A percentile compares a stretch with the other conserved stretches of the same genome.
These are phyloP conservation scores for Schizochytrium sp. DNA, from an alignment of 108 stramenopile species.

Conservation along the genomic window DNA sequence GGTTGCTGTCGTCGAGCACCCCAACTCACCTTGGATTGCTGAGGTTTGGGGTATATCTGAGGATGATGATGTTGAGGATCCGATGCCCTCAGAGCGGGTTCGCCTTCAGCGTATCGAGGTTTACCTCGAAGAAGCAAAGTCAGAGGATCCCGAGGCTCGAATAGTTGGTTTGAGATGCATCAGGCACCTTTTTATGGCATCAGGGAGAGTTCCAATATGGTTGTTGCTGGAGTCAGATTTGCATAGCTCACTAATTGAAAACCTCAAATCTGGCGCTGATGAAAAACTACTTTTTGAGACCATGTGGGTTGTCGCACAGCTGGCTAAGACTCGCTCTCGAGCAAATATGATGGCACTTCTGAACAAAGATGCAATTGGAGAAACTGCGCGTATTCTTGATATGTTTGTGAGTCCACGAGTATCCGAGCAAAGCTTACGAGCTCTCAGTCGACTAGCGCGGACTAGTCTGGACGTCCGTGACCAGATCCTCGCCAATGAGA, in stretches of 20 bases:
- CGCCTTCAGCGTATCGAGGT: slow-evolving; percentile 2
- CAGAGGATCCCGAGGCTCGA: not conserved
- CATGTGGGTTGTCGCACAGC: not conserved
- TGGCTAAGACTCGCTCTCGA: not conserved
- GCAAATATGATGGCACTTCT: slow-evolving; percentile 17
- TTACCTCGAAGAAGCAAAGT: slow-evolving; percentile 11
- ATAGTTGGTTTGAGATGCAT: not conserved
- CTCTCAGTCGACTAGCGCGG: not conserved
- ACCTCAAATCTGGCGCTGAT: not conserved
- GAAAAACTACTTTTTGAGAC: not conserved
- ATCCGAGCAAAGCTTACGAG: not conserved
- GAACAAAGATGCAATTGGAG: not conserved
- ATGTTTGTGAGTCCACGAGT: slow-evolving; percentile 17
- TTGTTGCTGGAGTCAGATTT: not conserved
- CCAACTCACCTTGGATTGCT: not conserved
- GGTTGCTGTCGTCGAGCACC: not conserved
- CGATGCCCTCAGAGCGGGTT: not conserved
- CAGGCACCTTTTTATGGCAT: not conserved
- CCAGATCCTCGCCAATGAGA: slow-evolving; percentile 42
- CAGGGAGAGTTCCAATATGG: not conserved
- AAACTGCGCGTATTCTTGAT: not conserved
- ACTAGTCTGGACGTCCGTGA: not conserved
- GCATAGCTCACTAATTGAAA: not conserved
- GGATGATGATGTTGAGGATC: not conserved
- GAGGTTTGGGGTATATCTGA: not conserved